Conservation (phyloP, 352 stramenopile species). For the Phytophthora gonapodyides region DNA sequence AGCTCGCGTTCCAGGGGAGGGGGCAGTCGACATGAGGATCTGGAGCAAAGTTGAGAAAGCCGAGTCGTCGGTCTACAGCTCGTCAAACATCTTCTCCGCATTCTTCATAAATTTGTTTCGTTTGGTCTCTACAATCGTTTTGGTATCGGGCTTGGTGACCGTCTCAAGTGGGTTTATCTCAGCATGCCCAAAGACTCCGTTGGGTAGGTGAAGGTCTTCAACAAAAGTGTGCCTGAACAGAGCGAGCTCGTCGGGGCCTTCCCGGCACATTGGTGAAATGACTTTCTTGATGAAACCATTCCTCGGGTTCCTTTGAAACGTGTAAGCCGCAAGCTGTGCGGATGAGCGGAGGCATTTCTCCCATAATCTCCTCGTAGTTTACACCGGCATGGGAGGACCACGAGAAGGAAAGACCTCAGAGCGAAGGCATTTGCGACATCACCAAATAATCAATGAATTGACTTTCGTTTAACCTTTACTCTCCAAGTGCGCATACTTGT, state of each 20-base stretch:
- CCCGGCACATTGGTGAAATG: slow-evolving; percentile 39
- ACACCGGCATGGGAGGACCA: slow-evolving; percentile 59
- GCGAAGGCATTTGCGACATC: too few species aligned
- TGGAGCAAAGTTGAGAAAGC: slow-evolving; percentile 51
- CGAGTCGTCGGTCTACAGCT: slow-evolving; percentile 25
- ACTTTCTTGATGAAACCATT: slow-evolving; percentile 40
- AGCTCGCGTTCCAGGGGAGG: slow-evolving; percentile 39
- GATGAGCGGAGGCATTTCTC: slow-evolving; percentile 54
- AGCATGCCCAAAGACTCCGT: too few species aligned
- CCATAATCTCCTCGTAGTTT: slow-evolving; percentile 51
- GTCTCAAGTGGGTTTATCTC: too few species aligned
- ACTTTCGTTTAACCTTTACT: too few species aligned
- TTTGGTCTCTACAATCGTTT: slow-evolving; percentile 20
- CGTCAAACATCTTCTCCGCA: slow-evolving; percentile 32
- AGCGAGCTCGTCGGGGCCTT: slow-evolving; percentile 23
- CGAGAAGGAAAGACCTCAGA: too few species aligned
- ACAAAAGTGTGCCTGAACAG: slow-evolving; percentile 38
- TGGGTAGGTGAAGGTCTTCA: slow-evolving; percentile 53
- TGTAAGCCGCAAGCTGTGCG: slow-evolving; percentile 48
- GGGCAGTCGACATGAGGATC: slow-evolving; percentile 35
- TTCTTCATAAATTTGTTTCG: slow-evolving; percentile 31
- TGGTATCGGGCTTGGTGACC: too few species aligned
- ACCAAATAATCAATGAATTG: too few species aligned
- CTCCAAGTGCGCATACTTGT: too few species aligned
- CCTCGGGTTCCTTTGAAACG: slow-evolving; percentile 37